Evolutionary conservation across 176 grass and related monocot species (phyloP).

Genomic region (Cymbopogon citratus): DNA sequence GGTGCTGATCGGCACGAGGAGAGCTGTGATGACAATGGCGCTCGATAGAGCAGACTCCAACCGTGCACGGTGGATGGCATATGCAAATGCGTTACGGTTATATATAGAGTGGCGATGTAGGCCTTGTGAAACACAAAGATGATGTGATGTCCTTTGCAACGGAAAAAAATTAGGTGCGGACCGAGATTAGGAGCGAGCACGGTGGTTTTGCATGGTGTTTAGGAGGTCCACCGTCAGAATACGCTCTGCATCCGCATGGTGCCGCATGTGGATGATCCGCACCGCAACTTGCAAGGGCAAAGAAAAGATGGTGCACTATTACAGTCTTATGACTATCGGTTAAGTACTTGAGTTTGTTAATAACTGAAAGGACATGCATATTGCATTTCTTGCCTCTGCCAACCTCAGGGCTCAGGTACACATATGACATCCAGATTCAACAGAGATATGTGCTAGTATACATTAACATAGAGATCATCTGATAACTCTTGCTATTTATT

Average conservation of each 20-base stretch:
- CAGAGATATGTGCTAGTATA: neutral
- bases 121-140: conserved; percentile 28
- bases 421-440: neutral
- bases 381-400: conserved; percentile 18
- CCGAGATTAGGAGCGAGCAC: no score
- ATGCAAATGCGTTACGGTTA: neutral
- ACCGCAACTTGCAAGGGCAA: no score
- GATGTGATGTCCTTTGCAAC: neutral
- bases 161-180: no score
- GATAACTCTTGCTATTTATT: conserved; percentile 12
- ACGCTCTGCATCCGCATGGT: no score
- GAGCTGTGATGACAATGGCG: neutral
- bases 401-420: neutral
- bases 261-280: no score
- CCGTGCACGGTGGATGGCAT: neutral
- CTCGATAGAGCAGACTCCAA: neutral
- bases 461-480: neutral
- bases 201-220: no score
- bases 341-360: neutral
- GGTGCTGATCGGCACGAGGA: neutral
- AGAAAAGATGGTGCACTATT: neutral
- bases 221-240: no score
- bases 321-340: neutral
- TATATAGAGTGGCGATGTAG: neutral
- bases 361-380: neutral